These are phyloP conservation scores for Rhynchospora pubera DNA, from an alignment of 176 grass and related monocot genomes.

Conservation along the genomic window DNA sequence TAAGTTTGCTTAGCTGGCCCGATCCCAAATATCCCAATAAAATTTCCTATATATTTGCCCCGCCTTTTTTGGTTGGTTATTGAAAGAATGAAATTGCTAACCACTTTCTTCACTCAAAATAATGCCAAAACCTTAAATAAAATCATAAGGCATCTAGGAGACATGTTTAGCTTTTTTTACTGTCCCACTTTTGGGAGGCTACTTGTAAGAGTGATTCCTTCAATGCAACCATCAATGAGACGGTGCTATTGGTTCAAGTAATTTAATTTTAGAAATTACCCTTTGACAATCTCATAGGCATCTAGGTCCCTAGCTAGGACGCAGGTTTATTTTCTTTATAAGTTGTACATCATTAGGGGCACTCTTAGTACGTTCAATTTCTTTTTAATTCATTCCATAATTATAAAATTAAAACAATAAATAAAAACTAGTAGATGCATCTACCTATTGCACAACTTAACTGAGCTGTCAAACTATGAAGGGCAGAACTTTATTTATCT, in stretches of 20 bases:
- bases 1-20: background rate
- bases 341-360: background rate
- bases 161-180: slow-evolving; percentile 3
- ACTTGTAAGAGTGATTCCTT: background rate
- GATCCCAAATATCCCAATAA: background rate
- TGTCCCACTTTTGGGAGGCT: background rate
- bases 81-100: background rate
- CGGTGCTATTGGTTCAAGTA: background rate
- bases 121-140: background rate
- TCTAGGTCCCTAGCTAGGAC: background rate
- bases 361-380: background rate
- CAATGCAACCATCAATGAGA: background rate
- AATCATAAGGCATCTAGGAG: background rate
- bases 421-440: background rate
- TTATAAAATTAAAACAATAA: background rate
- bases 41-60: too few species aligned
- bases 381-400: background rate
- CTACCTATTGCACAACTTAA: background rate
- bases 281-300: background rate
- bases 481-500: background rate
- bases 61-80: slow-evolving; percentile 12
- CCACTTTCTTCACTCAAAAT: background rate
- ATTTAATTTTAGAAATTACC: background rate
- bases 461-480: background rate
- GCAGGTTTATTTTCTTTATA: background rate